Evolutionary conservation across 192 early-diverging fungal genomes (phyloP).

Genomic region (Kickxella alabastrina): DNA sequence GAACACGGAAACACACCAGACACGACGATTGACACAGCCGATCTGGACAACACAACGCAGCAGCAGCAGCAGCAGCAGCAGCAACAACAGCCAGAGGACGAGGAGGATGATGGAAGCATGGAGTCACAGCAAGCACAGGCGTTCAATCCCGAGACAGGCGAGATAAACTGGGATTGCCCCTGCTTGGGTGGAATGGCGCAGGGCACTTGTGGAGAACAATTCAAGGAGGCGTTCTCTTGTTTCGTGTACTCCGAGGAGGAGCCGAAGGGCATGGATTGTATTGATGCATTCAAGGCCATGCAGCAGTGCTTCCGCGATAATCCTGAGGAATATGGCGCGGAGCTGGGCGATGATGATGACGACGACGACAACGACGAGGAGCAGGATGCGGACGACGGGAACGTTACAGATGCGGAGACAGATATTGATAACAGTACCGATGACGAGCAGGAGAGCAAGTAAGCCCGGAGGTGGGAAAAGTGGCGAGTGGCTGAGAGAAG

Average conservation of each 20-base stretch:
- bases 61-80: constrained; percentile 10
- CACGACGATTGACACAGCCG: not conserved
- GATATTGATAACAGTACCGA: constrained; percentile 2
- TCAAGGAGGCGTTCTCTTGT: constrained; percentile 96
- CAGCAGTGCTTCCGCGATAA: constrained; percentile 87
- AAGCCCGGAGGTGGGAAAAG: no score
- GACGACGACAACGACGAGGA: constrained; percentile 53
- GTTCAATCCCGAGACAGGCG: constrained; percentile 72
- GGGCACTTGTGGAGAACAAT: constrained; percentile 94
- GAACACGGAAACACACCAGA: no score
- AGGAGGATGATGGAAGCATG: constrained; percentile 5
- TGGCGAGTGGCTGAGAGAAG: no score
- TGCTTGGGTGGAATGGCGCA: constrained; percentile 93
- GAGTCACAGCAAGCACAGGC: constrained; percentile 54
- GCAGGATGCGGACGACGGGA: not conserved
- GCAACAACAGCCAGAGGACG: constrained; percentile 19
- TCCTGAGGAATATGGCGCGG: constrained; percentile 86
- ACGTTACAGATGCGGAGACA: constrained; percentile 3
- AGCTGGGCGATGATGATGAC: constrained; percentile 67
- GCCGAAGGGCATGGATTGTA: constrained; percentile 96
- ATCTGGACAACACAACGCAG: not conserved
- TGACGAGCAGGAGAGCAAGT: constrained; percentile 4
- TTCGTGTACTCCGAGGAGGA: constrained; percentile 92
- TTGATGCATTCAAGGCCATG: constrained; percentile 91
- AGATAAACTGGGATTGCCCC: constrained; percentile 97